A percentile compares a stretch with the other conserved stretches of the same genome.
phyloP scores from a whole-genome alignment of 2,329 filamentous ascomycete genomes.

The Sclerotinia sclerotiorum region DNA sequence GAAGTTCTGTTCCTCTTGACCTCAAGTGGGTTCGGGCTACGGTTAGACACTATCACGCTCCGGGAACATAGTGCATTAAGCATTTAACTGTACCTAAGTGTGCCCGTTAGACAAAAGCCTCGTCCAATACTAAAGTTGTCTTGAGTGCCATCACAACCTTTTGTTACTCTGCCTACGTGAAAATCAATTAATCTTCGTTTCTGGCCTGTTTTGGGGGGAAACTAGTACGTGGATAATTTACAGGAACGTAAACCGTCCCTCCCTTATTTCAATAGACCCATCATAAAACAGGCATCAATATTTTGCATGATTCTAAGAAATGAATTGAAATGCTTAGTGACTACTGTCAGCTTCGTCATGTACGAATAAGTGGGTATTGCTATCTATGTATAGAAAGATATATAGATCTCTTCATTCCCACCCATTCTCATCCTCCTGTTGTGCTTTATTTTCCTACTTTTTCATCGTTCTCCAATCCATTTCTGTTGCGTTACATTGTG shows the following conservation, averaged over 20 bases:
- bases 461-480: constrained; percentile 3
- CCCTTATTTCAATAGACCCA: background rate
- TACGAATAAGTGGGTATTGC: background rate
- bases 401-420: background rate
- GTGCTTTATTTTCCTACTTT: background rate
- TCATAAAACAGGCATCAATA: background rate
- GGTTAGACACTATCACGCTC: background rate
- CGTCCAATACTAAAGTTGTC: background rate
- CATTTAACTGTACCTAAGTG: background rate
- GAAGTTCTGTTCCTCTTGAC: background rate
- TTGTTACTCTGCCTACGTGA: background rate
- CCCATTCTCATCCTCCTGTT: background rate
- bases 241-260: background rate
- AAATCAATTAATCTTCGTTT: background rate
- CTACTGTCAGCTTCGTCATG: background rate
- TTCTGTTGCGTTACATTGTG: background rate
- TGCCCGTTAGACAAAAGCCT: background rate
- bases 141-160: background rate
- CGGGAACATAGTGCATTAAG: background rate
- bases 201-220: background rate
- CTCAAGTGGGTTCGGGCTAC: background rate
- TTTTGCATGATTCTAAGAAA: background rate
- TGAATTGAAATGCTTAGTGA: constrained; percentile 1
- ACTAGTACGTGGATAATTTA: background rate
- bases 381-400: background rate